Base-by-base conservation (phyloP, 306 rosid species). In the Chamaecrista fasciculata region DNA sequence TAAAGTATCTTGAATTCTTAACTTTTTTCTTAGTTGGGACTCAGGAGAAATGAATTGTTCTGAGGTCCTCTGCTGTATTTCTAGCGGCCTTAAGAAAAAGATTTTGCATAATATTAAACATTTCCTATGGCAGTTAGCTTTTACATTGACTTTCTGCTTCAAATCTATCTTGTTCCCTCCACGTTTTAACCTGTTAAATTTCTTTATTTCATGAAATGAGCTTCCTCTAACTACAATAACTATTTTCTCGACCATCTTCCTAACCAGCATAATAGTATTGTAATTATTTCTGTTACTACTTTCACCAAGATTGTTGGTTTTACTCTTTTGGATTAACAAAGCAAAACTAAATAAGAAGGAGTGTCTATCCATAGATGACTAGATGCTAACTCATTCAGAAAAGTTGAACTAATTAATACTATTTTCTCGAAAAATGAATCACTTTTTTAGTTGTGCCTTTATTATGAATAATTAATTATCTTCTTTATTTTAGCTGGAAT, bases 401-500 rank as follows among this genome's bases (percentile, higher is more conserved):
- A 58, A 34, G 6, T 23, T 66, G 44, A 18, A 24, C 59, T 53
- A 16, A n/a, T n/a, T n/a, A n/a, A n/a, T 50, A 70, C 12, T 14
- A 6, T 31, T 25, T 25, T 18, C 7, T 11, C 8, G 19, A 14
- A 47, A n/a, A 47, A 47, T 18, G 24, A 47, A 31, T n/a, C n/a
- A n/a, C n/a, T n/a, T n/a, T n/a, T n/a, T n/a, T n/a, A n/a, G n/a
- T n/a, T n/a, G n/a, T n/a, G 65, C 31, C 47, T 15, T 18, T 33
- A 25, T 40, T 15, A 57, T 77, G 68, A 63, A 19, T 62, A 46
- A 77, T 70, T 61, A 65, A 65, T 69, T 10, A 31, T 44, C 19
- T 83, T 83, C 73, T 80, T 55, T 79, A 72, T 69, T 86, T 82
- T 88, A 92, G 96, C 96, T 80, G 98, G 96, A 72, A 80, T 90